These are phyloP conservation scores for Dalbergia oliveri DNA, from an alignment of 306 rosid species.

Conservation along the genomic window DNA sequence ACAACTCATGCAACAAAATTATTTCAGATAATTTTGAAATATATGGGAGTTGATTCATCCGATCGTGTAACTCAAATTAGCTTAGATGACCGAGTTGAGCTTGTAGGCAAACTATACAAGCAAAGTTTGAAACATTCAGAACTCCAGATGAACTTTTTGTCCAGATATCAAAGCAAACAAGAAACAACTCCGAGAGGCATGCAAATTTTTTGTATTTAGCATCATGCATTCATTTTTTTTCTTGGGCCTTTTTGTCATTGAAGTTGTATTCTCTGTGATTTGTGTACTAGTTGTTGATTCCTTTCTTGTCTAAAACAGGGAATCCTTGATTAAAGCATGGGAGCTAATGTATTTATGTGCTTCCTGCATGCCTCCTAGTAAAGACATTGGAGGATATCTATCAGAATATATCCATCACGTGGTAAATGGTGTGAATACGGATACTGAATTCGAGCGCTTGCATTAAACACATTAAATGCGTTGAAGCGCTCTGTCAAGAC, in stretches of 20 bases:
- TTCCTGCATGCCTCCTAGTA: conserved; percentile 91
- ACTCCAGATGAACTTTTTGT: conserved; percentile 85
- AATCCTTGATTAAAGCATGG: conserved; percentile 83
- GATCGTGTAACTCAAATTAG: conserved; percentile 64
- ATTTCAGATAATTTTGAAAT: conserved; percentile 81
- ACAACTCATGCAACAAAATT: conserved; percentile 78
- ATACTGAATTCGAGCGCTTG: conserved; percentile 70
- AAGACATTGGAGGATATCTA: conserved; percentile 85
- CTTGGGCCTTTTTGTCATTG: conserved; percentile 8
- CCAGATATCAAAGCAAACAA: conserved; percentile 89
- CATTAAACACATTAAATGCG: conserved; percentile 80
- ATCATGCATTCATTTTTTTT: conserved; percentile 28
- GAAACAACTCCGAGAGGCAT: conserved; percentile 85
- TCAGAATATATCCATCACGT: conserved; percentile 86
- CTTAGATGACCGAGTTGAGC: conserved; percentile 76
- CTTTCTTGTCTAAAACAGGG: conserved; percentile 58
- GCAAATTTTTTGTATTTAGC: conserved; percentile 10
- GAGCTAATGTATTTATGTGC: conserved; percentile 80
- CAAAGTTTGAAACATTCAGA: conserved; percentile 86
- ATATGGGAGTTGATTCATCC: conserved; percentile 84
- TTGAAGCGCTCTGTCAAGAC: conserved; percentile 83
- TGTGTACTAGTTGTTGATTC: conserved; percentile 16
- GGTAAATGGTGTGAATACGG: conserved; percentile 59
- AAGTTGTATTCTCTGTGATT: conserved; percentile 13
- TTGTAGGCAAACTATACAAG: conserved; percentile 81